Conservation (phyloP, 192 early-diverging fungal genomes). For the Kickxella alabastrina region DNA sequence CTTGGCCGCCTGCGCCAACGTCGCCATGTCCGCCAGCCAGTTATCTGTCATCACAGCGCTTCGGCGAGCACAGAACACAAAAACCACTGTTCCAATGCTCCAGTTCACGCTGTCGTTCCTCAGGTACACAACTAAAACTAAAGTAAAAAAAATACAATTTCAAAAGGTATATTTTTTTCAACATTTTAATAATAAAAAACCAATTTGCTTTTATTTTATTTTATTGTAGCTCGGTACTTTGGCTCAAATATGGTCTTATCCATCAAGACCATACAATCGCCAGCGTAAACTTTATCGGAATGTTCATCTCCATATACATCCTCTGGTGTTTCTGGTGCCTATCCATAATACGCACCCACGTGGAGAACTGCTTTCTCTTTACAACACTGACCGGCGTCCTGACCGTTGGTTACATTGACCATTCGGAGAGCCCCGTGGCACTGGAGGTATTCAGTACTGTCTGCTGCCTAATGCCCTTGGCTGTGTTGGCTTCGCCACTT, state of each 20-base stretch:
- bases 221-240: constrained; percentile 21
- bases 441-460: constrained; percentile 15
- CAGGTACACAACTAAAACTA: constrained; percentile 1
- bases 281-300: constrained; percentile 19
- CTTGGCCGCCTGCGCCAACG: constrained; percentile 15
- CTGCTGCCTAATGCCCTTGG: constrained; percentile 32
- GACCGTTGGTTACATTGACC: constrained; percentile 18
- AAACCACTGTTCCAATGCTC: constrained; percentile 18
- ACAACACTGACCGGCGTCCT: background rate
- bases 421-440: constrained; percentile 3
- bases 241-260: constrained; percentile 44
- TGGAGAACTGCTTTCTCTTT: constrained; percentile 14
- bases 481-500: constrained; percentile 37
- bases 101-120: constrained; percentile 36
- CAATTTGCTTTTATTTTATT: background rate
- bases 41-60: constrained; percentile 22
- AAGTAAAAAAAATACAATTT: background rate
- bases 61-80: constrained; percentile 9
- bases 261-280: constrained; percentile 14
- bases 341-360: background rate
- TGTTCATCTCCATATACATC: constrained; percentile 21
- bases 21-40: constrained; percentile 44
- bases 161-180: background rate
- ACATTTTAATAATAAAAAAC: no score
- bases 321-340: constrained; percentile 31